Percentiles rank a stretch among this genome's conserved stretches.
phyloP scores from a whole-genome alignment of 768 basidiomycete species.

The Daedaleopsis sinensis region DNA sequence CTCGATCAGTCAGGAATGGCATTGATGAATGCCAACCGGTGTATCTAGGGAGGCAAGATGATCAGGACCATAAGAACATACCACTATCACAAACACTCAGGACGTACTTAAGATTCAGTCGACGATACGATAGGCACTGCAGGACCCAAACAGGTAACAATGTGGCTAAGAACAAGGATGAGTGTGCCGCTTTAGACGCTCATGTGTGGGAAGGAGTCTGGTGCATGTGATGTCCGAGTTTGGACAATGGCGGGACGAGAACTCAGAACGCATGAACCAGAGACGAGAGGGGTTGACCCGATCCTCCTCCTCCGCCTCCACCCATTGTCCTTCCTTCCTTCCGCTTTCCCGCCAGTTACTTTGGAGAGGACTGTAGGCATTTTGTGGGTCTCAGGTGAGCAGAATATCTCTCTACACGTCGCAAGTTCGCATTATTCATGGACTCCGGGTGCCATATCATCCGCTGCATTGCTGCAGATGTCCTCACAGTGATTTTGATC shows the following conservation, averaged over 20 bases:
- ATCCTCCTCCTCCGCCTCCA: neutral
- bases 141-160: neutral
- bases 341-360: neutral
- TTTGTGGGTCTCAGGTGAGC: neutral
- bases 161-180: neutral
- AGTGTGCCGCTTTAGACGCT: neutral
- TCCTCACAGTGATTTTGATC: slow-evolving; percentile 2
- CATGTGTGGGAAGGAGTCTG: neutral
- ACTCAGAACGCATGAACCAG: neutral
- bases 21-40: too few relatives aligned
- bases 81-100: too few relatives aligned
- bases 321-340: neutral
- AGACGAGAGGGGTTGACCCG: neutral
- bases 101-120: too few relatives aligned
- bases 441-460: neutral
- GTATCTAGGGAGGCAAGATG: too few relatives aligned
- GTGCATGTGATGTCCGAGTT: neutral
- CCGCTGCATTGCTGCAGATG: slow-evolving; percentile 5
- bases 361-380: neutral
- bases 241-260: neutral
- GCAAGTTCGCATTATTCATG: neutral
- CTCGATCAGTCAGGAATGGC: neutral
- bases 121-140: too few relatives aligned
- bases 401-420: neutral
- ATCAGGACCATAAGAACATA: too few relatives aligned